Evolutionary conservation across 306 rosid species (phyloP), one percentile per base, ranked within the genome.

Genomic region (Begonia masoniana): DNA sequence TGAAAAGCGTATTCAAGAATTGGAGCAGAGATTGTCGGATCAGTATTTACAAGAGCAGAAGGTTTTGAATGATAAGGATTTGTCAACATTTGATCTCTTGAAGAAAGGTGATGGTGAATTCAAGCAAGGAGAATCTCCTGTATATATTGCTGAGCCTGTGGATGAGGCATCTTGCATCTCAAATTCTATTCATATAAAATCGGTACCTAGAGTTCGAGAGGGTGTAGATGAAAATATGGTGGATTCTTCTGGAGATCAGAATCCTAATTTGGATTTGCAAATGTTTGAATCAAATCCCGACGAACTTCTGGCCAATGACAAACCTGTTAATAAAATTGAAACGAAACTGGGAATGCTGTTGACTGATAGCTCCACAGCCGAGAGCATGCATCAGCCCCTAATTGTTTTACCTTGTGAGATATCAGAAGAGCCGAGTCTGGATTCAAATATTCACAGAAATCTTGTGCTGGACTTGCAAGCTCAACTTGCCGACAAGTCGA

Each of bases 131-230:
- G 69, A 66, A 59, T 92, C 82, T 65, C 73, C 67, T 54, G 11
- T 71, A 52, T 91, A 86, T 48, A 69, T 82, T 26, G 11, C 73
- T 12, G 99, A 91, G 66, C 74, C 92, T 59, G 85, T 92, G 99
- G 96, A 92, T 63, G 99, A 92, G 78, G 88, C 83, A 68, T 92
- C 96, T 52, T 92, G 96, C 62, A 71, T 86, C 69, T 81, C 99
- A 39, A 83, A 69, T 72, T 83, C 87, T 45, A 68, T 86, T 47
- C 84, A 92, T 73, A 74, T 80, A 55, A 86, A 83, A 65, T 71
- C 83, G 74, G 93, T 84, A 54, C 49, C 79, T 41, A 86, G 82
- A 78, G 65, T 61, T 57, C 66, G 73, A 62, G 84, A 81, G 62
- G 96, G 87, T 54, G 77, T 54, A 55, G 99, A 92, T 75, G 96